A percentile compares a stretch with the other conserved stretches of the same genome.
phyloP scores from a whole-genome alignment of 805 yeast genomes.

The Suhomyces sp. region DNA sequence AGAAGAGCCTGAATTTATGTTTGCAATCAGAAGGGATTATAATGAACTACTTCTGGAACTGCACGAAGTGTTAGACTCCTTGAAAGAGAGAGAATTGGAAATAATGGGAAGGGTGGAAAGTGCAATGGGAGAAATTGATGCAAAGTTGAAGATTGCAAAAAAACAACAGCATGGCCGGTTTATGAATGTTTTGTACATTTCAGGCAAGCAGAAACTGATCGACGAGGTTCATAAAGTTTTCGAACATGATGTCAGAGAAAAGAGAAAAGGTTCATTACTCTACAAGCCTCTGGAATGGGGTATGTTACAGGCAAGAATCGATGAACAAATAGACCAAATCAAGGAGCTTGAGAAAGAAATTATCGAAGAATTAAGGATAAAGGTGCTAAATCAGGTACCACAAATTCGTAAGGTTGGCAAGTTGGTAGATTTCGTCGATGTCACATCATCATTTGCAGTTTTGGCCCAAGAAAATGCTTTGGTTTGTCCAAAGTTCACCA shows the following conservation, averaged over 20 bases:
- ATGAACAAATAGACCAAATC: slow-evolving; percentile 47
- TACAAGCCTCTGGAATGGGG: slow-evolving; percentile 51
- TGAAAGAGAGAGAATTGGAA: slow-evolving; percentile 25
- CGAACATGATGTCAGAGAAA: slow-evolving; percentile 27
- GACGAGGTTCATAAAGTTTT: slow-evolving; percentile 18
- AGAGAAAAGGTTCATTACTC: slow-evolving; percentile 43
- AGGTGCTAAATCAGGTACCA: slow-evolving; percentile 44
- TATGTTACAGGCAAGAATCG: slow-evolving; percentile 52
- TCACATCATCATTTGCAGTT: slow-evolving; percentile 66
- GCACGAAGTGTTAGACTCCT: slow-evolving; percentile 32
- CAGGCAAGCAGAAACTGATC: slow-evolving; percentile 37
- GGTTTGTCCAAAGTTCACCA: slow-evolving; percentile 61
- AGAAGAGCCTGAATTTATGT: slow-evolving; percentile 12
- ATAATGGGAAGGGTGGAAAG: slow-evolving; percentile 21
- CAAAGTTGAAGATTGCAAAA: slow-evolving; percentile 27
- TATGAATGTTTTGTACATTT: slow-evolving; percentile 48
- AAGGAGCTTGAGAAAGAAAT: slow-evolving; percentile 54
- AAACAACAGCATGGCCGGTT: slow-evolving; percentile 31
- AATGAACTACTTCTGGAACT: slow-evolving; percentile 25
- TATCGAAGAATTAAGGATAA: slow-evolving; percentile 46
- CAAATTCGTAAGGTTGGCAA: slow-evolving; percentile 51
- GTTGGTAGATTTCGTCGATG: slow-evolving; percentile 66
- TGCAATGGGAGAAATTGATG: slow-evolving; percentile 24
- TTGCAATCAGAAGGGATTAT: slow-evolving; percentile 38
- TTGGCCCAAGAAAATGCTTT: slow-evolving; percentile 69